phyloP scores from a whole-genome alignment of 352 stramenopile species.

The Globisporangium lucens region DNA sequence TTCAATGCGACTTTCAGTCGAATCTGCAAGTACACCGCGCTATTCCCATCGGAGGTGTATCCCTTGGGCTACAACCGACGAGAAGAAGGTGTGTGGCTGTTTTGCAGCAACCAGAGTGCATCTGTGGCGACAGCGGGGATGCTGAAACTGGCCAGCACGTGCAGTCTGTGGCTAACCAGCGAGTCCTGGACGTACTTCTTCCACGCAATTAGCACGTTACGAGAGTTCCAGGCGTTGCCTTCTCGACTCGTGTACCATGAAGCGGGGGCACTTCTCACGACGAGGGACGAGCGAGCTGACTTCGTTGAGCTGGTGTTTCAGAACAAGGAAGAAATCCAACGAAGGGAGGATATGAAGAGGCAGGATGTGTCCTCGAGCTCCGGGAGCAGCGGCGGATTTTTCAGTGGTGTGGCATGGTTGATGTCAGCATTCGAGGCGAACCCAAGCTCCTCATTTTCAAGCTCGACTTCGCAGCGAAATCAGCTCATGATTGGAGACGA shows the following conservation, averaged over 20 bases:
- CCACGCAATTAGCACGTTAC: conserved; percentile 47
- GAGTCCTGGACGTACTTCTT: conserved; percentile 69
- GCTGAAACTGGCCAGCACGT: conserved; percentile 65
- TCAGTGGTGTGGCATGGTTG: conserved; percentile 72
- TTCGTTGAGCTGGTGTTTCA: conserved; percentile 56
- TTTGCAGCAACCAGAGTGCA: conserved; percentile 69
- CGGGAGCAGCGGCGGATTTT: conserved; percentile 41
- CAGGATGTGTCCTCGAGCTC: conserved; percentile 26
- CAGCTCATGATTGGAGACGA: conserved; percentile 17
- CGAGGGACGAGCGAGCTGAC: conserved; percentile 40
- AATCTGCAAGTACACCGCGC: conserved; percentile 61
- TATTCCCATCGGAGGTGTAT: conserved; percentile 61
- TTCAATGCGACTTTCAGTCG: conserved; percentile 64
- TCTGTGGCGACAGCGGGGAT: conserved; percentile 63
- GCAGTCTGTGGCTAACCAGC: conserved; percentile 43
- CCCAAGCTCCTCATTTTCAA: conserved; percentile 21
- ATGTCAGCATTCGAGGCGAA: conserved; percentile 63
- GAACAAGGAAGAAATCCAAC: conserved; percentile 56
- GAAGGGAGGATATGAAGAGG: conserved; percentile 37
- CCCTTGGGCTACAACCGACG: conserved; percentile 54
- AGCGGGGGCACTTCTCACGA: conserved; percentile 23
- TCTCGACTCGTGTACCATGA: conserved; percentile 33
- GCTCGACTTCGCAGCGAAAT: conserved; percentile 5
- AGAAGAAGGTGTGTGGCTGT: conserved; percentile 52
- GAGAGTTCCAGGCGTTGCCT: conserved; percentile 64